A percentile compares a stretch with the other conserved stretches of the same genome.
Conservation (phyloP, 495 filamentous ascomycete species). For the Glarea lozoyensis region DNA sequence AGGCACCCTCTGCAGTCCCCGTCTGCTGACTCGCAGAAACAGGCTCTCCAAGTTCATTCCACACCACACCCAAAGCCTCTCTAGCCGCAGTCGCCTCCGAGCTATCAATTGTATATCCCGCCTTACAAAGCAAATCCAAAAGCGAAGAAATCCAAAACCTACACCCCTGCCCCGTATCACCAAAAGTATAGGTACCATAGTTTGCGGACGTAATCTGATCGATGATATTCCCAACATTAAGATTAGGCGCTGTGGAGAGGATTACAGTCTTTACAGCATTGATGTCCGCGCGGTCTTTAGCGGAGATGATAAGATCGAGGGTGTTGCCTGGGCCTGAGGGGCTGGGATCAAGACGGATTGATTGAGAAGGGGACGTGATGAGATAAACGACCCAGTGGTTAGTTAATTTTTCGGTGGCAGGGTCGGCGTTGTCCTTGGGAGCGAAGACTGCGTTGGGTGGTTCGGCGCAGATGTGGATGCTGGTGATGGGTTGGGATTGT, state of each 20-base stretch:
- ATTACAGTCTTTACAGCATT: neutral
- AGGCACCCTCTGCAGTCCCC: neutral
- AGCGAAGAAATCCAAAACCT: neutral
- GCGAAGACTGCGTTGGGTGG: neutral
- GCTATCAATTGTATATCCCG: neutral
- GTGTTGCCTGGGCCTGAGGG: neutral
- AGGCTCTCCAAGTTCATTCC: neutral
- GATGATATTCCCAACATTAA: neutral
- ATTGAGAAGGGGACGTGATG: neutral
- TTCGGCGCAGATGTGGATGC: neutral
- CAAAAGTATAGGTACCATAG: neutral
- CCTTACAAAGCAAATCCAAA: neutral
- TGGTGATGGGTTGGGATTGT: neutral
- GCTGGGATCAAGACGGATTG: neutral
- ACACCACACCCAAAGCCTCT: neutral
- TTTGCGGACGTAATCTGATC: neutral
- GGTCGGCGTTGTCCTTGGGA: neutral
- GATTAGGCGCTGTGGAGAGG: neutral
- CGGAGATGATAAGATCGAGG: neutral
- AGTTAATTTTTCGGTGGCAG: neutral
- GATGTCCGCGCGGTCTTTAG: neutral
- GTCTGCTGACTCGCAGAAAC: neutral
- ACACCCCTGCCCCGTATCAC: neutral
- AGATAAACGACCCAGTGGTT: neutral
- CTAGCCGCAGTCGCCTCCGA: neutral